Evolutionary conservation across 225 moss, liverwort and hornwort species (phyloP).

Genomic region (Sphagnum tenellum): DNA sequence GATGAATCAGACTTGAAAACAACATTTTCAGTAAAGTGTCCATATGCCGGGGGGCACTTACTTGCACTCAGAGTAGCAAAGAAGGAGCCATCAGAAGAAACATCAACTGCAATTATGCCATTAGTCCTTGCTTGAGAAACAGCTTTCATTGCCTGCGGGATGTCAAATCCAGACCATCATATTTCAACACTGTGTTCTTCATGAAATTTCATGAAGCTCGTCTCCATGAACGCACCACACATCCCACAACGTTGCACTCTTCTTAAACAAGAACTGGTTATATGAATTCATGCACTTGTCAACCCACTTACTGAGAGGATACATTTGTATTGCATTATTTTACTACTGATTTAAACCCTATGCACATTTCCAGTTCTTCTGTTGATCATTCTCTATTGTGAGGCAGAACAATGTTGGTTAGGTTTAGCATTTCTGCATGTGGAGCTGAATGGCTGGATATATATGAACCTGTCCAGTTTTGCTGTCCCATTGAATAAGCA

Average conservation of each 20-base stretch:
- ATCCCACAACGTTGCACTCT: background rate
- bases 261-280: background rate
- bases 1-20: no score
- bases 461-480: constrained; percentile 27
- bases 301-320: background rate
- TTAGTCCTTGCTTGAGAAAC: constrained; percentile 33
- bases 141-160: constrained; percentile 31
- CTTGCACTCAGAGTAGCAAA: constrained; percentile 28
- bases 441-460: no score
- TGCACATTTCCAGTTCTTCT: no score
- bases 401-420: no score
- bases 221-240: background rate
- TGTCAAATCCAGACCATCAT: background rate
- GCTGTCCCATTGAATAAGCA: constrained; percentile 46
- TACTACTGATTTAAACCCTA: no score
- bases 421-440: no score
- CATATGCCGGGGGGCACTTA: background rate
- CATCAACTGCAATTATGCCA: constrained; percentile 31
- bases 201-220: background rate
- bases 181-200: background rate
- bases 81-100: constrained; percentile 21
- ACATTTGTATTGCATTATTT: background rate
- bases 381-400: no score
- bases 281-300: background rate
- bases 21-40: background rate